phyloP scores from a whole-genome alignment of 306 rosid genomes.

The Biancaea sappan region DNA sequence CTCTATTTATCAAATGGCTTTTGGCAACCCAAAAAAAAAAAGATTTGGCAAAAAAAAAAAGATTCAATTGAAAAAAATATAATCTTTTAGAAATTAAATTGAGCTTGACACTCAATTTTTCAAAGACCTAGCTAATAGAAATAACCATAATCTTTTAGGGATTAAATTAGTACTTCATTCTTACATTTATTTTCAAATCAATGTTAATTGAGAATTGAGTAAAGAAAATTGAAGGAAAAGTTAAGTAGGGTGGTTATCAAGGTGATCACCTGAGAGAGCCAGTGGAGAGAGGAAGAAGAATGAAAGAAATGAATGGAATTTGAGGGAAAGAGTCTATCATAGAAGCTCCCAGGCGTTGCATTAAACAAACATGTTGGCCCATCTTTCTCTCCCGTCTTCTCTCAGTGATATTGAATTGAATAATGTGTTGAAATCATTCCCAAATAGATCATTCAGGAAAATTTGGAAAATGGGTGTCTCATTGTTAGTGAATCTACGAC shows the following conservation, averaged over 20 bases:
- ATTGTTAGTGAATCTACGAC: neutral
- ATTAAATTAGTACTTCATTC: too few species aligned
- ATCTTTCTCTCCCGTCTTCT: neutral
- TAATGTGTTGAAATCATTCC: conserved; percentile 41
- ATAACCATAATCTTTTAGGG: too few species aligned
- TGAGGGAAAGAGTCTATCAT: conserved; percentile 30
- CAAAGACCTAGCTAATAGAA: too few species aligned
- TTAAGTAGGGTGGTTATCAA: neutral
- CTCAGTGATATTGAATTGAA: conserved; percentile 35
- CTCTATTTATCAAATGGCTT: too few species aligned
- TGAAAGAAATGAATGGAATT: conserved; percentile 33
- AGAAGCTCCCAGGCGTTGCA: conserved; percentile 44
- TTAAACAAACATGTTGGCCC: conserved; percentile 44
- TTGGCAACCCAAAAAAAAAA: too few species aligned
- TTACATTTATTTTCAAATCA: too few species aligned
- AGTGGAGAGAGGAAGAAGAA: conserved; percentile 34
- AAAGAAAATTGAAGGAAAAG: neutral
- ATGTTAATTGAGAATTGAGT: too few species aligned
- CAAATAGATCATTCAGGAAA: conserved; percentile 38
- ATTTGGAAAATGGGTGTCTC: conserved; percentile 22
- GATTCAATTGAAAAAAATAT: too few species aligned
- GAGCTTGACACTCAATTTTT: too few species aligned
- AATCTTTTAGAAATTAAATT: too few species aligned
- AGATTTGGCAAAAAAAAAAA: too few species aligned
- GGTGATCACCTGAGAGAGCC: conserved; percentile 46